Percentiles rank a stretch among this genome's conserved stretches.
Evolutionary conservation across 331 rosid genomes (phyloP).

Genomic region (Acacia concinna): DNA sequence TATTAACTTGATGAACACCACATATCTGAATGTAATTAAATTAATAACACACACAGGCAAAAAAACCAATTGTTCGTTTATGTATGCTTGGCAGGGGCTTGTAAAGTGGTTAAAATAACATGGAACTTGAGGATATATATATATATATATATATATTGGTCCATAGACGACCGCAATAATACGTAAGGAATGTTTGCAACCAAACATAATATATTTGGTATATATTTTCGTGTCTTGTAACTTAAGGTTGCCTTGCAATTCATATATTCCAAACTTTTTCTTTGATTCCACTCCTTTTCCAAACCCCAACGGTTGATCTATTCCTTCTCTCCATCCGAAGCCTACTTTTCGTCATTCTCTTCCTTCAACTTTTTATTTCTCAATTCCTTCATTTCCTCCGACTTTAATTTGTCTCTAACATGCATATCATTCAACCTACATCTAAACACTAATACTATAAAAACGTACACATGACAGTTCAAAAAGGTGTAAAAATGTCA

Average conservation of each 20-base stretch:
- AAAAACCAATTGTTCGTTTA: background rate
- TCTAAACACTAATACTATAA: background rate
- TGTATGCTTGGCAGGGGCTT: background rate
- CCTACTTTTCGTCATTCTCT: constrained; percentile 29
- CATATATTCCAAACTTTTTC: constrained; percentile 49
- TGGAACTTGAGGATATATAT: too few relatives aligned
- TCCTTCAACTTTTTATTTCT: background rate
- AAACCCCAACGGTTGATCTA: constrained; percentile 7
- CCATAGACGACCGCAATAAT: too few relatives aligned
- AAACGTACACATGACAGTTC: too few relatives aligned
- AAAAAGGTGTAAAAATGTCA: too few relatives aligned
- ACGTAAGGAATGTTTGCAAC: background rate
- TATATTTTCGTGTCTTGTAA: background rate
- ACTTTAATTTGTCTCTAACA: background rate
- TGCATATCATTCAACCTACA: background rate
- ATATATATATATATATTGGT: background rate
- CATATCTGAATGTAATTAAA: background rate
- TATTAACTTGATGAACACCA: background rate
- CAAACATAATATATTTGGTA: background rate
- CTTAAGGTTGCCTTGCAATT: constrained; percentile 18
- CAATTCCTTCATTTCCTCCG: background rate
- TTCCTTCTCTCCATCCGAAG: constrained; percentile 25
- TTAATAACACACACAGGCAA: background rate
- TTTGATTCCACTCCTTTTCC: constrained; percentile 66
- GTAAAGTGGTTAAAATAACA: background rate